Conservation (phyloP, 495 filamentous ascomycete genomes). For the Trichoderma virens region DNA sequence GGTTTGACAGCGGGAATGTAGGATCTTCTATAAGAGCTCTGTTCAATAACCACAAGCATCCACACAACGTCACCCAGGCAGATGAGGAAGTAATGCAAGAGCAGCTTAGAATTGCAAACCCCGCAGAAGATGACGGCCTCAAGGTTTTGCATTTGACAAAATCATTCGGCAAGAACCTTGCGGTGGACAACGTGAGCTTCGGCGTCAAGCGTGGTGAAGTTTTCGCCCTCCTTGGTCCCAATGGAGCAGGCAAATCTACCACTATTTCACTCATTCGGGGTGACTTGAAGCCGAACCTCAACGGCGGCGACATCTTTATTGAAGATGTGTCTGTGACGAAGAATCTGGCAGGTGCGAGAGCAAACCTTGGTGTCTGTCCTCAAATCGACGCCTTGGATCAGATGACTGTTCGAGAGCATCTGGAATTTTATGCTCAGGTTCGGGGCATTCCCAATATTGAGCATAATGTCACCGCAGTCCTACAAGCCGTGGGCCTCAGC, state of each 20-base stretch:
- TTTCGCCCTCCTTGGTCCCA: constrained; percentile 80
- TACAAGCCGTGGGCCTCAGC: constrained; percentile 52
- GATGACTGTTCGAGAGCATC: constrained; percentile 65
- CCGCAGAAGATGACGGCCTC: constrained; percentile 55
- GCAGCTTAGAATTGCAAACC: constrained; percentile 34
- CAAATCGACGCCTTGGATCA: constrained; percentile 63
- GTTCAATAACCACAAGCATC: constrained; percentile 21
- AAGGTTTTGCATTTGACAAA: constrained; percentile 71
- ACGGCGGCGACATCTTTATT: constrained; percentile 62
- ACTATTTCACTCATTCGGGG: constrained; percentile 79
- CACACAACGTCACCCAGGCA: constrained; percentile 22
- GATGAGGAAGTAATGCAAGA: constrained; percentile 42
- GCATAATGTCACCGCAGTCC: constrained; percentile 53
- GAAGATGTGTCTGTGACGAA: constrained; percentile 61
- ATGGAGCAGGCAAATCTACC: constrained; percentile 82
- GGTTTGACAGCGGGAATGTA: constrained; percentile 59
- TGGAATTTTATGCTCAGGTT: constrained; percentile 65
- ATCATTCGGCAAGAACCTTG: constrained; percentile 58
- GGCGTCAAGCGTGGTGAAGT: constrained; percentile 69
- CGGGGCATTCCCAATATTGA: constrained; percentile 56
- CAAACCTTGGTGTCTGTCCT: constrained; percentile 70
- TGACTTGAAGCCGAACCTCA: constrained; percentile 59
- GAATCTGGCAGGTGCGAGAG: constrained; percentile 56
- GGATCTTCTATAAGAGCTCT: constrained; percentile 40
- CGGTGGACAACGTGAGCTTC: constrained; percentile 77